Evolutionary conservation across 176 grass and related monocot species (phyloP).

Genomic region (Metroxylon sagu): DNA sequence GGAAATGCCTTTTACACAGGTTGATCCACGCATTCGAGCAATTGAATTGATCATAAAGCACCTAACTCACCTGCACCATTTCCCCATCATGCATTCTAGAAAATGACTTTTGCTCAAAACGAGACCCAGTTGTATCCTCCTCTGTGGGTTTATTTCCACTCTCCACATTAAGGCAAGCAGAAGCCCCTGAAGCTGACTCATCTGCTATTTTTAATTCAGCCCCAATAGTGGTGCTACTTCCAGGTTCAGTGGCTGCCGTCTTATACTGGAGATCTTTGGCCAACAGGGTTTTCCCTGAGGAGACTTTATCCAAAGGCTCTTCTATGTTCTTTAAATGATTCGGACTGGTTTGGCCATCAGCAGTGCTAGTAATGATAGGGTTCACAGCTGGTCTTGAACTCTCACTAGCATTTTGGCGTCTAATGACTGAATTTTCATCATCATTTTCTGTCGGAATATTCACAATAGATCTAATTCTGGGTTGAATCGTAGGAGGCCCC

Average conservation of each 20-base stretch:
- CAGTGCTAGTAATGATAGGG: neutral
- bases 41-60: constrained; percentile 10
- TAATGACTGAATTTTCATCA: constrained; percentile 23
- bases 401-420: constrained; percentile 1
- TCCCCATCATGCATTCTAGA: constrained; percentile 96
- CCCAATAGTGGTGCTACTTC: too few relatives aligned
- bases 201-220: neutral
- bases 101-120: constrained; percentile 88
- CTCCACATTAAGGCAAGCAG: neutral
- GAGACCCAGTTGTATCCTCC: constrained; percentile 16
- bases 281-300: neutral
- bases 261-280: constrained; percentile 1
- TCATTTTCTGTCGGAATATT: constrained; percentile 38
- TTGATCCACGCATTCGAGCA: neutral
- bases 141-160: neutral
- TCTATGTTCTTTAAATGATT: neutral
- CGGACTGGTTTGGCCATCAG: neutral
- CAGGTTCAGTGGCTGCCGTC: neutral
- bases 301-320: neutral
- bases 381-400: constrained; percentile 23
- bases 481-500: constrained; percentile 11
- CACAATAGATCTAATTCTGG: constrained; percentile 65
- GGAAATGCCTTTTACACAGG: too few relatives aligned
- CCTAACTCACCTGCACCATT: constrained; percentile 48
- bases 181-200: neutral